Conservation (phyloP, 352 stramenopile species). For the Phytopythium chamaehyphon region DNA sequence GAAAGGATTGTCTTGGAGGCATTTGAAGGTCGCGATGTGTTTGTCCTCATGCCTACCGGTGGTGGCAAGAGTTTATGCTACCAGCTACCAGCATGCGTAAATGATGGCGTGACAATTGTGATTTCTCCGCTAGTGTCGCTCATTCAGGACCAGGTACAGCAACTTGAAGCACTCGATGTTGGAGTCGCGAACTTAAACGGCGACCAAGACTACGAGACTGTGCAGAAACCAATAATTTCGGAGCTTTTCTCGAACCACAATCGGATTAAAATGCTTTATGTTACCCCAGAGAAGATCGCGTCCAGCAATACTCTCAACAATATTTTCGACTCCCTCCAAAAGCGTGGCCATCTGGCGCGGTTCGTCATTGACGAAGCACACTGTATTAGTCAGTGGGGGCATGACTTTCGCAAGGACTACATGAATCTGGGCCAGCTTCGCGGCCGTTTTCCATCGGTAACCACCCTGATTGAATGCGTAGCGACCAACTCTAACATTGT, state of each 20-base stretch:
- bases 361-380: slow-evolving; percentile 98
- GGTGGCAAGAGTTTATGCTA: slow-evolving; percentile 99
- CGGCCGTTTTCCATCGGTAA: slow-evolving; percentile 91
- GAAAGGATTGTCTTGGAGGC: slow-evolving; percentile 92
- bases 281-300: slow-evolving; percentile 97
- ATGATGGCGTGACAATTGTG: slow-evolving; percentile 94
- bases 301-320: slow-evolving; percentile 83
- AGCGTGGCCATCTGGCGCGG: slow-evolving; percentile 85
- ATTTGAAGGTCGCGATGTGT: slow-evolving; percentile 93
- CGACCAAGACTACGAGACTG: slow-evolving; percentile 84
- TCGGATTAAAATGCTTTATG: slow-evolving; percentile 96
- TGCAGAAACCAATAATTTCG: slow-evolving; percentile 84
- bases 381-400: slow-evolving; percentile 97
- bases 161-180: slow-evolving; percentile 91
- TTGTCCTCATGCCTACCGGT: slow-evolving; percentile 99
- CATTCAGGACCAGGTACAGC: slow-evolving; percentile 99
- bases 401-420: slow-evolving; percentile 99
- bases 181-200: slow-evolving; percentile 82
- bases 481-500: too few species aligned
- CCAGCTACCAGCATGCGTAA: slow-evolving; percentile 88
- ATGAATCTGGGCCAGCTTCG: slow-evolving; percentile 91
- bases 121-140: slow-evolving; percentile 98
- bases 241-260: slow-evolving; percentile 82
- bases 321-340: slow-evolving; percentile 79
- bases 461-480: too few species aligned